Base-by-base conservation (phyloP, 345 rosid genomes). In the Corymbia maculata region DNA sequence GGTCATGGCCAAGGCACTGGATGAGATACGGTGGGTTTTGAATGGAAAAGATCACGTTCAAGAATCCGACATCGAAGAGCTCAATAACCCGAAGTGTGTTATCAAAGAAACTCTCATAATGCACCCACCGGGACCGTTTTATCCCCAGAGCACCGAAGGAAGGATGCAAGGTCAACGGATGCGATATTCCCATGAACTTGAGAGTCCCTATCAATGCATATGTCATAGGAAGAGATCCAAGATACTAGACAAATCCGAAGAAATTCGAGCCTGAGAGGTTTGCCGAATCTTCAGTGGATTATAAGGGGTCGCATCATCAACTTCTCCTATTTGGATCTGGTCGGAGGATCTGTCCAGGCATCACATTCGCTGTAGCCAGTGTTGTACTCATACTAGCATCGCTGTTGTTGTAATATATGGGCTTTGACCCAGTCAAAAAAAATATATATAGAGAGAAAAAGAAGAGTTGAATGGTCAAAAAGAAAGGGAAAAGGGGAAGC, bases 41-140 rank as follows among this genome's bases (percentile, higher is more conserved):
- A 51, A 85, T 30, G 85, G 88, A 17, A 87, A 87, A 13, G 64
- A 32, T 6, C 6, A 79, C 55, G 10, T 49, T 21, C 88, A 22
- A 19, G 92, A 88, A 28, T n/a, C 85, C 6, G 88, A 85, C 28
- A 12, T 87, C 55, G 88, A 88, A 9, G 47, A 92, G 11, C 82
- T 89, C n/a, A 16, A 84, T 4, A 90, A 86, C 80, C 86, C 90
- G 21, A 92, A 90, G 50, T 28, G 88, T 66, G 85, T 89, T 7
- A 66, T 91, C n/a, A 91, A 93, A 59, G 94, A 90, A 82, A 87
- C 90, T 28, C 53, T 90, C 16, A 87, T 93, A 36, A 22, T 92
- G 45, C 91, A 87, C 51, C 93, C 91, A 75, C 79, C 93, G 8
- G 86, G 5, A 3, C 88, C 94, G 9, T n/a, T 15, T 91, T 6